Percentiles rank a stretch among this genome's conserved stretches.
These are phyloP conservation scores for Calonectria leucothoes DNA, from an alignment of 2,329 filamentous ascomycete genomes.

Conservation along the genomic window DNA sequence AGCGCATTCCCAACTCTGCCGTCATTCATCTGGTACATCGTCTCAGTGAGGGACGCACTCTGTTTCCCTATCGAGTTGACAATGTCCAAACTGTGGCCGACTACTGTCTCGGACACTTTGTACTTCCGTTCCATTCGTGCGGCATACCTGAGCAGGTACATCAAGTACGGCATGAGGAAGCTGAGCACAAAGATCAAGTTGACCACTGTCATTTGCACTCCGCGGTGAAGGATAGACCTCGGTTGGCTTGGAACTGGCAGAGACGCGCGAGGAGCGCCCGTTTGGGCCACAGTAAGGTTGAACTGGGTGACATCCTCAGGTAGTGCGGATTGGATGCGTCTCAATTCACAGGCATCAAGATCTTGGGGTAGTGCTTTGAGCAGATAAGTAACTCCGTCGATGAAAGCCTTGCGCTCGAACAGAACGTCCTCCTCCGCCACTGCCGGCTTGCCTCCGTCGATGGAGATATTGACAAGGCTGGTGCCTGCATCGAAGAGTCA, in stretches of 20 bases:
- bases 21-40: slow-evolving; percentile 71
- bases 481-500: slow-evolving; percentile 30
- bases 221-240: slow-evolving; percentile 67
- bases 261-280: slow-evolving; percentile 1
- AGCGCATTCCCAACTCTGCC: slow-evolving; percentile 72
- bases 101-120: slow-evolving; percentile 77
- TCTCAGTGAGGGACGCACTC: slow-evolving; percentile 66
- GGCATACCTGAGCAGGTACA: slow-evolving; percentile 62
- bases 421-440: slow-evolving; percentile 36
- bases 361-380: slow-evolving; percentile 71
- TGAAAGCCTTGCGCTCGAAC: slow-evolving; percentile 69
- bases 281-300: neutral
- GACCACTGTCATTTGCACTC: slow-evolving; percentile 67
- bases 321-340: slow-evolving; percentile 46
- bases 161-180: slow-evolving; percentile 71
- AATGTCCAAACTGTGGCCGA: slow-evolving; percentile 72
- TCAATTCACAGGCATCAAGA: slow-evolving; percentile 65
- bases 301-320: slow-evolving; percentile 33
- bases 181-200: slow-evolving; percentile 70
- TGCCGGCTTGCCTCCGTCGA: slow-evolving; percentile 41
- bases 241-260: slow-evolving; percentile 13
- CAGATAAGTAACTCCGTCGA: slow-evolving; percentile 73
- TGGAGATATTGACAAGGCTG: slow-evolving; percentile 42
- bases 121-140: slow-evolving; percentile 75
- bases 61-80: slow-evolving; percentile 67